Conservation (phyloP, 2,329 filamentous ascomycete genomes). For the Colletotrichum shisoi region DNA sequence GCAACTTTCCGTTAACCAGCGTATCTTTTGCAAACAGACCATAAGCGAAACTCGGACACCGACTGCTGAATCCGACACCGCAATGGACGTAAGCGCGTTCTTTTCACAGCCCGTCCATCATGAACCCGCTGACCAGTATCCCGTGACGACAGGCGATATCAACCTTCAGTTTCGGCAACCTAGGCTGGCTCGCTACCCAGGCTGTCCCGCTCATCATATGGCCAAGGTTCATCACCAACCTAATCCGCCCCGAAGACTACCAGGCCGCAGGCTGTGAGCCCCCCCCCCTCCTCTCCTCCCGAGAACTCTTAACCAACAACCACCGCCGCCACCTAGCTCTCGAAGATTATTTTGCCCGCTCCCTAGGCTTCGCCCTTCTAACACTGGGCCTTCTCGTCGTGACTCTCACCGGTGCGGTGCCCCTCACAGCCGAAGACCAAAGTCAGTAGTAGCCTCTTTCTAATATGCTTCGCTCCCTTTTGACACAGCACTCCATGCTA, state of each 20-base stretch:
- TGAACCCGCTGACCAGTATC: constrained; percentile 2
- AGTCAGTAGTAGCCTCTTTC: constrained; percentile 44
- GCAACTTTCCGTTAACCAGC: too few relatives aligned
- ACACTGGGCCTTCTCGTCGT: constrained; percentile 70
- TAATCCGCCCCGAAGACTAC: constrained; percentile 50
- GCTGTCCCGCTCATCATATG: constrained; percentile 57
- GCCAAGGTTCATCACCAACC: constrained; percentile 57
- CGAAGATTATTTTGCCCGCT: constrained; percentile 77
- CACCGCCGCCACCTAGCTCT: constrained; percentile 55
- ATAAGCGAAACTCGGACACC: not conserved
- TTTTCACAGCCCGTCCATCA: not conserved
- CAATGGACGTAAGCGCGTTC: constrained; percentile 45
- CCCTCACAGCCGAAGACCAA: constrained; percentile 60
- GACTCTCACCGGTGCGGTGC: constrained; percentile 74
- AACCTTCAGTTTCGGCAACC: constrained; percentile 60
- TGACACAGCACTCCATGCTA: not conserved
- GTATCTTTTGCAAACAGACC: not conserved
- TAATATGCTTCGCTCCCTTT: not conserved
- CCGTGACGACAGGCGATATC: constrained; percentile 55
- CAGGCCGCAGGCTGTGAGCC: constrained; percentile 46
- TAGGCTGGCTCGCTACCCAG: constrained; percentile 61
- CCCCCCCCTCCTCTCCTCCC: not conserved
- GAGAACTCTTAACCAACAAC: constrained; percentile 1
- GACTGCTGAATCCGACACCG: not conserved
- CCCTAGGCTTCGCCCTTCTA: constrained; percentile 72